phyloP scores from a whole-genome alignment of 306 rosid species.

The Prunus salicina region DNA sequence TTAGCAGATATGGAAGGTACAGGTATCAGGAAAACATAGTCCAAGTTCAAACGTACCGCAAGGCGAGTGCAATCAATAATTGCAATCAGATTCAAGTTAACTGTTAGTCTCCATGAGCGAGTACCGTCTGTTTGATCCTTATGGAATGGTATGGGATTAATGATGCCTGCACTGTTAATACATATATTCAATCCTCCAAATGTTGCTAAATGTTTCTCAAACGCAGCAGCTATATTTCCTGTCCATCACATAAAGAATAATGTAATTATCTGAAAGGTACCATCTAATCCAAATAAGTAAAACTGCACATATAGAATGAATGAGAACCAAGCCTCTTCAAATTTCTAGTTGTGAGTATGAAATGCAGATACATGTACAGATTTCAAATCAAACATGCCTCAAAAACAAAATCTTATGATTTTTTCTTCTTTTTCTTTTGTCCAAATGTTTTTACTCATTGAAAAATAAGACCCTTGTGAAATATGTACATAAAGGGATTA shows the following conservation, averaged over 20 bases:
- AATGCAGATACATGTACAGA: neutral
- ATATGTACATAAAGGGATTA: neutral
- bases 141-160: conserved; percentile 38
- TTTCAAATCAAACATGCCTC: neutral
- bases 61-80: conserved; percentile 66
- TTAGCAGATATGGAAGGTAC: neutral
- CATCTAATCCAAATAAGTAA: neutral
- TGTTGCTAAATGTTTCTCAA: conserved; percentile 63
- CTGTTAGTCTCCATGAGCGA: conserved; percentile 58
- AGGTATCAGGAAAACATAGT: conserved; percentile 14
- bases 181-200: conserved; percentile 91
- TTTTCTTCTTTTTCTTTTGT: neutral
- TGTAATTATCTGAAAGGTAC: neutral
- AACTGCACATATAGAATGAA: neutral
- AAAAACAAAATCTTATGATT: neutral
- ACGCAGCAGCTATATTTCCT: conserved; percentile 73
- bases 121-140: conserved; percentile 74
- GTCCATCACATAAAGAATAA: conserved; percentile 5
- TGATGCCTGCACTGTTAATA: conserved; percentile 72
- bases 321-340: neutral
- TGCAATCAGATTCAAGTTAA: conserved; percentile 65
- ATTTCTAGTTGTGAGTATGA: neutral
- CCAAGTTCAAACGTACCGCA: conserved; percentile 53
- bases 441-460: neutral
- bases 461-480: neutral